Percentiles rank a stretch among this genome's conserved stretches.
phyloP scores from a whole-genome alignment of 352 stramenopile genomes.

The Phytophthora megakarya region DNA sequence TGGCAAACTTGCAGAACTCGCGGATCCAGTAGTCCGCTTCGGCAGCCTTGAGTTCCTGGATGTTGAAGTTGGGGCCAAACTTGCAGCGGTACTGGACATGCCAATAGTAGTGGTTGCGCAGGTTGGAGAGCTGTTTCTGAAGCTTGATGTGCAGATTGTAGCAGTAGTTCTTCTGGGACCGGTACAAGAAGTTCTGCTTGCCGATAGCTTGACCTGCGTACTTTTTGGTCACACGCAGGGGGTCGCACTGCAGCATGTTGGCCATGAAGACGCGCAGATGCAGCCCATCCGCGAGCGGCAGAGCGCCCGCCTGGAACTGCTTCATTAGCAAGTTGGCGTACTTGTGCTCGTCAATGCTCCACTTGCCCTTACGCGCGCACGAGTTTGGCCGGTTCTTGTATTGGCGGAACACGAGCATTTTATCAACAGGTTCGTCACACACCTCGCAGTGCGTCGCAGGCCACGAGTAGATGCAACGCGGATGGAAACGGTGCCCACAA shows the following conservation, averaged over 20 bases:
- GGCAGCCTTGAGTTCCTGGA: slow-evolving; percentile 67
- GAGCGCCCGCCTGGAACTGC: slow-evolving; percentile 73
- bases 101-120: slow-evolving; percentile 87
- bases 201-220: slow-evolving; percentile 74
- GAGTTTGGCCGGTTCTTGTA: slow-evolving; percentile 47
- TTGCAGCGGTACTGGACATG: slow-evolving; percentile 80
- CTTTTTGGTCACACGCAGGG: slow-evolving; percentile 84
- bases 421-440: slow-evolving; percentile 48
- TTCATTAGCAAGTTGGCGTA: slow-evolving; percentile 87
- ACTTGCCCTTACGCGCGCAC: slow-evolving; percentile 75
- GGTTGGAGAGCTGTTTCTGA: slow-evolving; percentile 77
- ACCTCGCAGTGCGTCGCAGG: slow-evolving; percentile 66
- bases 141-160: slow-evolving; percentile 83
- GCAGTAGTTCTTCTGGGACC: slow-evolving; percentile 62
- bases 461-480: slow-evolving; percentile 77
- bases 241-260: slow-evolving; percentile 78
- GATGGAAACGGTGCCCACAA: slow-evolving; percentile 81
- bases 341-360: slow-evolving; percentile 74
- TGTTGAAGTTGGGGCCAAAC: slow-evolving; percentile 58
- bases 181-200: slow-evolving; percentile 82
- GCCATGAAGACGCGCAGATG: slow-evolving; percentile 78
- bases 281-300: slow-evolving; percentile 70
- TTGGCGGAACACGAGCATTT: slow-evolving; percentile 58
- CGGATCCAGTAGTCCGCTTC: slow-evolving; percentile 76
- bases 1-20: slow-evolving; percentile 71